Percentiles rank a stretch among this genome's conserved stretches.
phyloP scores from a whole-genome alignment of 2,329 filamentous ascomycete species.

The Trichoderma sp. region DNA sequence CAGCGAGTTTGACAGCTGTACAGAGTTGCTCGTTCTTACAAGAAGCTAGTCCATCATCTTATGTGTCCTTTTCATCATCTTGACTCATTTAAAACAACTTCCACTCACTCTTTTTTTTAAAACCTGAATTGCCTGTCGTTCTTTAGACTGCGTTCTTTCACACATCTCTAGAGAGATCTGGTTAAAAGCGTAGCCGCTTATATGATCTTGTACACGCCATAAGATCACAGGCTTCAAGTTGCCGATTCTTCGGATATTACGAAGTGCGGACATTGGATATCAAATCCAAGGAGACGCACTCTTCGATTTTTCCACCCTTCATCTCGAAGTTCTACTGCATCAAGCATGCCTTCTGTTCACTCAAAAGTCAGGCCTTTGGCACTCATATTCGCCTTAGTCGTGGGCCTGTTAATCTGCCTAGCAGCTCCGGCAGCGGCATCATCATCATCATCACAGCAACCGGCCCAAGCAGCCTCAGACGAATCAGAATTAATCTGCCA shows the following conservation, averaged over 20 bases:
- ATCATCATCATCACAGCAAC: conserved; percentile 38
- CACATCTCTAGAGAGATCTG: not conserved
- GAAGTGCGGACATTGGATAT: not conserved
- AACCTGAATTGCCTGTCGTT: not conserved
- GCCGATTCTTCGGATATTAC: not conserved
- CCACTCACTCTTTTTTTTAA: not conserved
- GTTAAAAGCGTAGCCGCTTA: not conserved
- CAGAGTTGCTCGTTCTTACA: not conserved
- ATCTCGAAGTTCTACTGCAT: not conserved
- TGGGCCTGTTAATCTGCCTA: conserved; percentile 38
- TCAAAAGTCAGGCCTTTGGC: conserved; percentile 26
- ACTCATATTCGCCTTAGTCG: conserved; percentile 33
- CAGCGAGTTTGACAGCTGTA: not conserved
- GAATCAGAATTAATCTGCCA: conserved; percentile 63
- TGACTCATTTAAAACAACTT: conserved; percentile 29
- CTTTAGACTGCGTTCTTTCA: not conserved
- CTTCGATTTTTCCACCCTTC: not conserved
- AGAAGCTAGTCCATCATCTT: conserved; percentile 15
- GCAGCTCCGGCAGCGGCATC: conserved; percentile 35
- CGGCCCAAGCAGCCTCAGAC: conserved; percentile 26
- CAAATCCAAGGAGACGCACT: not conserved
- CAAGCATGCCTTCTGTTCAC: conserved; percentile 9
- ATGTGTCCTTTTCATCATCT: conserved; percentile 30
- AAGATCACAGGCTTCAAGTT: not conserved
- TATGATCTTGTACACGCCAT: not conserved